Percentiles rank a stretch among this genome's conserved stretches.
These are phyloP conservation scores for Candida xyloterini DNA, from an alignment of 805 yeast species.

Conservation along the genomic window DNA sequence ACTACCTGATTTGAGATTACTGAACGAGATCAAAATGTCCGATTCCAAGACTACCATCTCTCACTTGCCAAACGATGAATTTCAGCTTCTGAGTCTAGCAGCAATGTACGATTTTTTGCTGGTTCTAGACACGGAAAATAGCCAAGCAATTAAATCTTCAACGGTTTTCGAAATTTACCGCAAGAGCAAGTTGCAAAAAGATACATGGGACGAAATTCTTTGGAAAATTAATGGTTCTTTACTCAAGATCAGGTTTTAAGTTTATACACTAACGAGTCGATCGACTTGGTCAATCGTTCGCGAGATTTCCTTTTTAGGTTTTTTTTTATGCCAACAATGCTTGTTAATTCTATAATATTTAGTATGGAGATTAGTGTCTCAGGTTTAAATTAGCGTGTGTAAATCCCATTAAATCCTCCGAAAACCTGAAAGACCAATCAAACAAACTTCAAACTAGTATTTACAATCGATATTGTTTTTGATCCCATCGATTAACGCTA, in stretches of 20 bases:
- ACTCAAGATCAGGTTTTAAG: slow-evolving; percentile 11
- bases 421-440: neutral
- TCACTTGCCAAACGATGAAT: slow-evolving; percentile 30
- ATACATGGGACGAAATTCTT: slow-evolving; percentile 23
- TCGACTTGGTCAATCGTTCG: slow-evolving; percentile 3
- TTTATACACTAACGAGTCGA: slow-evolving; percentile 6
- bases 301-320: slow-evolving; percentile 9
- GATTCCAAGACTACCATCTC: slow-evolving; percentile 25
- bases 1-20: slow-evolving; percentile 19
- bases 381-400: slow-evolving; percentile 9
- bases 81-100: slow-evolving; percentile 34
- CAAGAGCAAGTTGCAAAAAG: slow-evolving; percentile 22
- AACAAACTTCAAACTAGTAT: neutral
- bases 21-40: slow-evolving; percentile 25
- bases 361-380: slow-evolving; percentile 11
- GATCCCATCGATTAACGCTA: neutral
- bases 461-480: neutral
- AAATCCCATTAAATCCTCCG: neutral
- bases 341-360: neutral
- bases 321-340: slow-evolving; percentile 9
- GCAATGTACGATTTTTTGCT: slow-evolving; percentile 37
- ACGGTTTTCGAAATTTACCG: slow-evolving; percentile 20
- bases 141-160: slow-evolving; percentile 17
- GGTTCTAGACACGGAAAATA: slow-evolving; percentile 12
- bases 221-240: slow-evolving; percentile 28